Percentiles rank a stretch among this genome's conserved stretches.
Conservation (phyloP, 345 rosid genomes). For the Salix suchowensis region DNA sequence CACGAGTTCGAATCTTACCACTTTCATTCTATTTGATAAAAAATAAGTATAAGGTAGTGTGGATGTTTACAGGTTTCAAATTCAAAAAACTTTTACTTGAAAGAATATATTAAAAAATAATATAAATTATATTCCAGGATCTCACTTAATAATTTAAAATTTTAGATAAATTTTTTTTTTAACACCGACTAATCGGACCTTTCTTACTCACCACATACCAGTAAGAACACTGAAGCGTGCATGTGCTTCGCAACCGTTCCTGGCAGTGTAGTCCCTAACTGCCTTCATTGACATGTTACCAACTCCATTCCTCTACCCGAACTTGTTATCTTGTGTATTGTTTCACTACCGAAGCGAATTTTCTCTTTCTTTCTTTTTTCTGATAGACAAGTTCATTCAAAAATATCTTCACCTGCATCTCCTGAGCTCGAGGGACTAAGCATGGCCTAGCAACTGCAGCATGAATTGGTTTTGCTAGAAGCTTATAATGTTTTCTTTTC, state of each 20-base stretch:
- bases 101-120: too few species aligned
- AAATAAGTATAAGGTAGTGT: too few species aligned
- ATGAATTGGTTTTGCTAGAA: not conserved
- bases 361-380: not conserved
- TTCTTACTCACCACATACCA: not conserved
- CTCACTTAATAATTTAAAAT: too few species aligned
- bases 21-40: too few species aligned
- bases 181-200: not conserved
- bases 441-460: not conserved
- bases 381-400: too few species aligned
- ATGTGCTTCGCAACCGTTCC: slow-evolving; percentile 14
- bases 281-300: slow-evolving; percentile 15
- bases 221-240: slow-evolving; percentile 14
- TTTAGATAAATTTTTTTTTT: too few species aligned
- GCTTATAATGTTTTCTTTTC: not conserved
- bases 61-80: too few species aligned
- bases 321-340: slow-evolving; percentile 5
- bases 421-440: not conserved
- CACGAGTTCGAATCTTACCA: too few species aligned
- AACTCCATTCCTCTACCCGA: slow-evolving; percentile 4
- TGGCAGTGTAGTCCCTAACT: slow-evolving; percentile 5
- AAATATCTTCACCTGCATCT: not conserved
- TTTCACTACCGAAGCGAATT: not conserved
- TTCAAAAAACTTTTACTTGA: too few species aligned
- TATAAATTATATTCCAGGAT: too few species aligned